Evolutionary conservation across 2,329 filamentous ascomycete species (phyloP), one percentile per base, ranked within the genome.

Genomic region (Tolypocladium tropicale): DNA sequence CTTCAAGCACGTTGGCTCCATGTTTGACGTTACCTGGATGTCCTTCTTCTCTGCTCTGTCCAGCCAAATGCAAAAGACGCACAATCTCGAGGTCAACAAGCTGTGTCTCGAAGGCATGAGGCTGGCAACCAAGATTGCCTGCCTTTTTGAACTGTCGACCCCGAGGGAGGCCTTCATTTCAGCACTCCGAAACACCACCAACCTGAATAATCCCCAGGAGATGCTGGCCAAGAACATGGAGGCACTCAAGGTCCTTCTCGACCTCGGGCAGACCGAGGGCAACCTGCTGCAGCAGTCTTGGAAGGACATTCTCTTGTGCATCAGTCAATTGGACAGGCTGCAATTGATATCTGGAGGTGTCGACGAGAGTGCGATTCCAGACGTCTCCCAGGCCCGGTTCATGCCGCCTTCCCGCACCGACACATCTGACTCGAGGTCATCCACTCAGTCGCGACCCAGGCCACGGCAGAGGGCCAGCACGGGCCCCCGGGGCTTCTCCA

Each of bases 1-100:
- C 0, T 92, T 90, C 69, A 93, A 90, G 64, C 94, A 99, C 69
- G 89, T 96, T 53, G 94, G 94, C 0, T 91, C 94, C 0, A 99
- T 99, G 94, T 97, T 99, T 67, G 92, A 96, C 65, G 91, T 96
- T 28, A 95, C 91, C 0, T 99, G 94, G 94, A 99, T 97, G 93
- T 96, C 93, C 11, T 95, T 96, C 71, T 88, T 99, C 66, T 97
- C 93, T 6, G 92, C 92, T 0, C 80, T 99, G 30, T 96, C 93
- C 1, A 92, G 89, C 53, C 89, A 95, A 63, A 92, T 94, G 69
- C 94, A 97, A 64, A 92, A 96, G 67, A 88, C 90, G 0, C 89
- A 95, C 63, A 96, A 96, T 65, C 78, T 96, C 5, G 91, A 96
- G 62, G 89, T 94, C 18, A 92, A 96, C 70, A 90, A 86, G 67